Evolutionary conservation across 306 rosid genomes (phyloP).

Genomic region (Rosa persica): DNA sequence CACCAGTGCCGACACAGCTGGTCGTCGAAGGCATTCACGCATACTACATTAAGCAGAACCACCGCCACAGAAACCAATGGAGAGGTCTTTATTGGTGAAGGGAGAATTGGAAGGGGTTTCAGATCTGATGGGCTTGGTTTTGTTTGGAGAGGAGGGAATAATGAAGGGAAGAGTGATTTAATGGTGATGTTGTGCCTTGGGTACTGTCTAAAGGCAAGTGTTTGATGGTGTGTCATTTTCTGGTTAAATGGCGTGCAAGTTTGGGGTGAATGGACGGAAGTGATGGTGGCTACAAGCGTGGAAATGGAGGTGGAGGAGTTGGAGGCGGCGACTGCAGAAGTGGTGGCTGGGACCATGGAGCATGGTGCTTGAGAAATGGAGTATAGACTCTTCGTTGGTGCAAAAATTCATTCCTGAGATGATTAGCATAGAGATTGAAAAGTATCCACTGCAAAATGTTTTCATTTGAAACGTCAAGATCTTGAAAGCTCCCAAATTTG

Average conservation of each 20-base stretch:
- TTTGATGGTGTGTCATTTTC: constrained; percentile 38
- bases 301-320: too few species aligned
- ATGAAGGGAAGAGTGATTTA: neutral
- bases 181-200: neutral
- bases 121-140: constrained; percentile 25
- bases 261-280: constrained; percentile 6
- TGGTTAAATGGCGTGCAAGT: constrained; percentile 27
- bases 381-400: too few species aligned
- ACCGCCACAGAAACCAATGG: neutral
- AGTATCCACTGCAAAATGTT: too few species aligned
- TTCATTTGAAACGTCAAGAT: too few species aligned
- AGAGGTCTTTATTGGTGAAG: neutral
- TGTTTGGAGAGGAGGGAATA: neutral
- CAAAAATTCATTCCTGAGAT: too few species aligned
- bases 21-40: constrained; percentile 35
- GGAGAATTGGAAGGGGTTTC: neutral
- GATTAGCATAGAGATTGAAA: too few species aligned
- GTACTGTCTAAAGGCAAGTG: neutral
- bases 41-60: constrained; percentile 24
- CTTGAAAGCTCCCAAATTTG: too few species aligned
- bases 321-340: too few species aligned
- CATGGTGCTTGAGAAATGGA: too few species aligned
- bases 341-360: too few species aligned
- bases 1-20: constrained; percentile 35
- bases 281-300: too few species aligned